Conservation (phyloP, 331 rosid species). For the Malus hybrid region DNA sequence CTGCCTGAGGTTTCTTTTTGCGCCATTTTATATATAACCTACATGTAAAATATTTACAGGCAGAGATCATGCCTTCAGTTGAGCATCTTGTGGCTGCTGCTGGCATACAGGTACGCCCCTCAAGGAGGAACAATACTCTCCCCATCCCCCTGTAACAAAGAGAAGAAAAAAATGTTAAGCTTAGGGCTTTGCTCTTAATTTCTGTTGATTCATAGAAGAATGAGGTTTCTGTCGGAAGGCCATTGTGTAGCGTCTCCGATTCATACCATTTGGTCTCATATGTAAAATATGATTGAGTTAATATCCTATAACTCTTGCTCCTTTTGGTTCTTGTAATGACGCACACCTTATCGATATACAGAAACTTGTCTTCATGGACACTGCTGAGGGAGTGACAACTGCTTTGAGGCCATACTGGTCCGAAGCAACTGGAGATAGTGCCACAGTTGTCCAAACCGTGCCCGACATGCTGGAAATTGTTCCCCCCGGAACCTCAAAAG, state of each 20-base stretch:
- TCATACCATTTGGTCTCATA: not conserved
- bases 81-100: conserved; percentile 71
- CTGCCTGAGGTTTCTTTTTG: conserved; percentile 4
- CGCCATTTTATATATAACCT: not conserved
- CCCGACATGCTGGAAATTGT: conserved; percentile 90
- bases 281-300: not conserved
- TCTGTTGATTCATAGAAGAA: not conserved
- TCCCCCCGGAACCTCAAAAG: conserved; percentile 81
- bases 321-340: conserved; percentile 3
- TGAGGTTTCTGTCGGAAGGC: not conserved
- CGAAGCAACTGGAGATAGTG: conserved; percentile 53
- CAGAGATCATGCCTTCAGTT: conserved; percentile 73
- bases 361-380: conserved; percentile 82
- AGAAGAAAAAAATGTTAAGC: not conserved
- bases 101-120: conserved; percentile 60
- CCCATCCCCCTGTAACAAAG: not conserved
- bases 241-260: not conserved
- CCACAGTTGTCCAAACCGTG: conserved; percentile 78
- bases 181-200: not conserved
- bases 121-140: not conserved
- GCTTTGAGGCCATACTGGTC: conserved; percentile 83
- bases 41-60: conserved; percentile 40
- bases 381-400: conserved; percentile 48
- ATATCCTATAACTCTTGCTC: not conserved
- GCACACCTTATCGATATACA: conserved; percentile 16